These are phyloP conservation scores for Globisporangium parvum DNA, from an alignment of 352 stramenopile genomes.

Conservation along the genomic window DNA sequence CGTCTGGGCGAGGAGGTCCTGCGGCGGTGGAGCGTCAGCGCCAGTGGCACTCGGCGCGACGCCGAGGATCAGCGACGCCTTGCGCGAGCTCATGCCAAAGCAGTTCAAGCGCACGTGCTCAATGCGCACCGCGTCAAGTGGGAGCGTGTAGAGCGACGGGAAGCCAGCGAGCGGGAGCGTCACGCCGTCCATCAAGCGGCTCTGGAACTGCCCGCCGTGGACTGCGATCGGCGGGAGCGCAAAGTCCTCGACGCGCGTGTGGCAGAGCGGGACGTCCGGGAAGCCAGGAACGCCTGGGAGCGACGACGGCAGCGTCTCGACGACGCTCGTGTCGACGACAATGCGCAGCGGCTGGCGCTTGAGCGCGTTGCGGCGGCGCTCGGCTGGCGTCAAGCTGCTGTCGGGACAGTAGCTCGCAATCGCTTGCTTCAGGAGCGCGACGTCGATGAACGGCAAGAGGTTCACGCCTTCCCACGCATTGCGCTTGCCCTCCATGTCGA, in stretches of 20 bases:
- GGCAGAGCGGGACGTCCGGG: slow-evolving; percentile 56
- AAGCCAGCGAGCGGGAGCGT: slow-evolving; percentile 70
- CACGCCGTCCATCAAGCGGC: slow-evolving; percentile 66
- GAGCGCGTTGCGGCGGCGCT: slow-evolving; percentile 88
- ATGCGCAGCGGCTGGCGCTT: slow-evolving; percentile 75
- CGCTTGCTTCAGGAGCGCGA: slow-evolving; percentile 84
- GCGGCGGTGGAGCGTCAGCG: slow-evolving; percentile 19
- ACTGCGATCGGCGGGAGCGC: slow-evolving; percentile 36
- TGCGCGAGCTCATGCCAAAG: slow-evolving; percentile 89
- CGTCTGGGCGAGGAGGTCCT: slow-evolving; percentile 49
- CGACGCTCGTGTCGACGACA: slow-evolving; percentile 66
- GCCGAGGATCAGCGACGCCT: slow-evolving; percentile 70
- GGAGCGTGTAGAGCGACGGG: slow-evolving; percentile 63
- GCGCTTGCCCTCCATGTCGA: slow-evolving; percentile 84
- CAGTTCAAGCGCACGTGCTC: slow-evolving; percentile 88
- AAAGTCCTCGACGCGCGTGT: slow-evolving; percentile 58
- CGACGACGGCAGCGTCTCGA: slow-evolving; percentile 66
- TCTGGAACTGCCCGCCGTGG: slow-evolving; percentile 58
- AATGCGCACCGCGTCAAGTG: slow-evolving; percentile 46
- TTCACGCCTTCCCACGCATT: slow-evolving; percentile 99
- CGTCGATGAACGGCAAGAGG: slow-evolving; percentile 98
- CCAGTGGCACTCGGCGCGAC: slow-evolving; percentile 25
- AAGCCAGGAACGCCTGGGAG: slow-evolving; percentile 56
- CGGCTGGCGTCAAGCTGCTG: slow-evolving; percentile 82
- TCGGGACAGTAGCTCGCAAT: slow-evolving; percentile 92